Evolutionary conservation across 257 asterid species (phyloP).

Genomic region (Rehmannia glutinosa): DNA sequence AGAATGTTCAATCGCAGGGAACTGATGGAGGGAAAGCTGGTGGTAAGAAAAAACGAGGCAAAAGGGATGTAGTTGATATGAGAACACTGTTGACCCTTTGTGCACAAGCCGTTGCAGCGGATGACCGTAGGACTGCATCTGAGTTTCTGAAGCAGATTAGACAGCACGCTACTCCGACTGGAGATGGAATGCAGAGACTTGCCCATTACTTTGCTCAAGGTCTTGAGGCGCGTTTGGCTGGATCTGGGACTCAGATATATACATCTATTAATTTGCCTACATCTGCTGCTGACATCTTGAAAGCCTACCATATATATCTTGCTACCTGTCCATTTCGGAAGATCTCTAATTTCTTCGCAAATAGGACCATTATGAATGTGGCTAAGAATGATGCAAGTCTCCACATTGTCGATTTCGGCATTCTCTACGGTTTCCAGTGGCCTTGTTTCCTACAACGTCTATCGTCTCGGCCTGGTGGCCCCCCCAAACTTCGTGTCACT

Average conservation of each 20-base stretch:
- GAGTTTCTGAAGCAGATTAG: slow-evolving; percentile 67
- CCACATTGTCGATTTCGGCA: slow-evolving; percentile 52
- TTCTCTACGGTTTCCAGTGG: slow-evolving; percentile 57
- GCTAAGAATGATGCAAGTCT: slow-evolving; percentile 31
- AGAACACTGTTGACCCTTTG: slow-evolving; percentile 63
- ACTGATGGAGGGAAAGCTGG: slow-evolving; percentile 40
- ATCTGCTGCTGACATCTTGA: slow-evolving; percentile 39
- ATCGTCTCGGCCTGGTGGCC: slow-evolving; percentile 38
- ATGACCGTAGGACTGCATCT: slow-evolving; percentile 56
- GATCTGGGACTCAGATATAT: slow-evolving; percentile 33
- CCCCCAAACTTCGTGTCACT: slow-evolving; percentile 47
- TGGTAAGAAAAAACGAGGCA: slow-evolving; percentile 48
- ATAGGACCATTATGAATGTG: slow-evolving; percentile 34
- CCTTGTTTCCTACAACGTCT: slow-evolving; percentile 44
- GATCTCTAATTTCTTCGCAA: slow-evolving; percentile 40
- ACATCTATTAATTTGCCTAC: slow-evolving; percentile 20
- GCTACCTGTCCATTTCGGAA: slow-evolving; percentile 43
- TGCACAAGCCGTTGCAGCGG: slow-evolving; percentile 81
- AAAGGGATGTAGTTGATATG: slow-evolving; percentile 52
- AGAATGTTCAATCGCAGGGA: slow-evolving; percentile 27
- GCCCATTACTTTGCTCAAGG: slow-evolving; percentile 48
- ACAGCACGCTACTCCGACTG: slow-evolving; percentile 40
- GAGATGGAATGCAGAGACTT: slow-evolving; percentile 50
- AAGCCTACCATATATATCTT: slow-evolving; percentile 42
- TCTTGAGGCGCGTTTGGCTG: slow-evolving; percentile 52